Evolutionary conservation across 768 basidiomycete species (phyloP), one percentile per base, ranked within the genome.

Genomic region (Russula sp.): DNA sequence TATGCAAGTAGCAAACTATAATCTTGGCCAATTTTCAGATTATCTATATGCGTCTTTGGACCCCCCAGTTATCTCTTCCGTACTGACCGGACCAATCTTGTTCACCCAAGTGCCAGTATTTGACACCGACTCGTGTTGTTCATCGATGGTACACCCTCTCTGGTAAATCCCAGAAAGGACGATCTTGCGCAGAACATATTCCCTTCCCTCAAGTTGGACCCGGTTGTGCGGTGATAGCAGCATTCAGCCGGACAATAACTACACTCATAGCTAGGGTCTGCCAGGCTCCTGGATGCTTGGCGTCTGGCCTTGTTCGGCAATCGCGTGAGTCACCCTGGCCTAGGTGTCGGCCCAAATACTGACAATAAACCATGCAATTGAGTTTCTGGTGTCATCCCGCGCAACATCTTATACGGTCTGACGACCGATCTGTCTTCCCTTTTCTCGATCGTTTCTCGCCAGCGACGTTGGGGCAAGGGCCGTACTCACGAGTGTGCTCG

Each of bases 81-180:
- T 89, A 3, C 85, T 88, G 1, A 79, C 88, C 42, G 79, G 84
- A 37, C 88, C 92, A 1, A 92, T 95, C 58, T 77, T 94, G 27
- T 93, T 86, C 71, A 77, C 79, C 2, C 85, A 91, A 67, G 79
- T 85, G 0, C 91, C 92, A 3, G 78, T 84, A 0, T 73, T 92
- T 49, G 84, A 91, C 55, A 79, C 80, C 0, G 84, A 73, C 73
- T 95, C 4, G 66, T 71, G 0, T 78, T 80, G 1, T 88, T 86
- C 73, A 79, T 94, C 57, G 85, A 88, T 65, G 71, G 75, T 0
- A 70, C 78, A 0, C 57, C 77, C 0, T 75, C 78, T 39, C 70
- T 60, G n/a, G 64, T 78, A 68, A 75, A 54, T 11, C 69, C 63
- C 3, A 70, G 68, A 42, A 86, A 87, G 65, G 71, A 77, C n/a